phyloP scores from a whole-genome alignment of 148 eudicot species.

The Vaccinium macrocarpon region DNA sequence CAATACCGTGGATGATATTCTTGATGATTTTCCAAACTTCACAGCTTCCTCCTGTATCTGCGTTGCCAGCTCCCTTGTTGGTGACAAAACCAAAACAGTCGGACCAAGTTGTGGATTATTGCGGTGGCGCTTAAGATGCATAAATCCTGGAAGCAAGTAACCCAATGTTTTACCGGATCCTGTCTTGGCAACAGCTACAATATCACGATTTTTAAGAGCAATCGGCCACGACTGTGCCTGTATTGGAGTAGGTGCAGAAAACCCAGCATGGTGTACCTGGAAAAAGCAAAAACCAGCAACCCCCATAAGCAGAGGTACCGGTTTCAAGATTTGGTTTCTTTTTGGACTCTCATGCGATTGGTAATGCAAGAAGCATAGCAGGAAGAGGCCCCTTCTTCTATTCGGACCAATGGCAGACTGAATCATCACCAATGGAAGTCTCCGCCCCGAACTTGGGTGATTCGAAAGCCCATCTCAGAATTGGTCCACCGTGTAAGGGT shows the following conservation, averaged over 20 bases:
- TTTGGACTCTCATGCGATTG: constrained; percentile 29
- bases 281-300: constrained; percentile 42
- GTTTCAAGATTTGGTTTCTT: constrained; percentile 21
- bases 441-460: constrained; percentile 61
- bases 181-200: constrained; percentile 89
- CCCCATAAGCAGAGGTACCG: constrained; percentile 32
- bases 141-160: constrained; percentile 77
- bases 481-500: constrained; percentile 67
- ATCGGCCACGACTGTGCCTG: constrained; percentile 95
- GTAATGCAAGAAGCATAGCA: constrained; percentile 63
- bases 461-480: constrained; percentile 69
- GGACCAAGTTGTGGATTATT: constrained; percentile 80
- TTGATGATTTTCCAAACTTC: constrained; percentile 75
- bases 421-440: constrained; percentile 71
- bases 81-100: constrained; percentile 82
- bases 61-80: constrained; percentile 91
- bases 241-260: constrained; percentile 82
- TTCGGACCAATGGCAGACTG: constrained; percentile 80
- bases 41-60: constrained; percentile 93
- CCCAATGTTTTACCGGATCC: constrained; percentile 98
- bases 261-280: constrained; percentile 81
- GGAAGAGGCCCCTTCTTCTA: constrained; percentile 55
- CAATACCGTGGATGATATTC: constrained; percentile 68
- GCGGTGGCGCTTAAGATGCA: constrained; percentile 57
- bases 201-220: constrained; percentile 72